A percentile compares a stretch with the other conserved stretches of the same genome.
These are phyloP conservation scores for Pleoardoris graminearum DNA, from an alignment of 2,329 filamentous ascomycete species.

Conservation along the genomic window DNA sequence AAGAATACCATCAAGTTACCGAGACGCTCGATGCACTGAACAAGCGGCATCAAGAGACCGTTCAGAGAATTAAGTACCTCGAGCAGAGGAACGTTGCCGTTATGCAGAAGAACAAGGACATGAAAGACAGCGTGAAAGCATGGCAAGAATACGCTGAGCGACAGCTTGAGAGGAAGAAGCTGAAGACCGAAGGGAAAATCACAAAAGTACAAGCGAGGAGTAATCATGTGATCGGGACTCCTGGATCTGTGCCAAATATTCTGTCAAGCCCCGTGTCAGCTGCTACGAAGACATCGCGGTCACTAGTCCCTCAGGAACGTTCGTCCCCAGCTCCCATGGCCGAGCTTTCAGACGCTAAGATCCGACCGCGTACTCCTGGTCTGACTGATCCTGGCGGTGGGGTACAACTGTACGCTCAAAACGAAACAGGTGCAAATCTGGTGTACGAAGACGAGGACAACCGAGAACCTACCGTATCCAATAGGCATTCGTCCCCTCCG, in stretches of 20 bases:
- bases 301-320: conserved; percentile 13
- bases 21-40: conserved; percentile 39
- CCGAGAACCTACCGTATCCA: background rate
- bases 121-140: conserved; percentile 45
- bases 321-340: conserved; percentile 25
- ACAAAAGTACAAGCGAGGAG: conserved; percentile 13
- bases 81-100: conserved; percentile 39
- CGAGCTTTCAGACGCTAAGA: conserved; percentile 5
- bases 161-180: conserved; percentile 28
- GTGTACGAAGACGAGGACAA: background rate
- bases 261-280: conserved; percentile 29
- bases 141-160: conserved; percentile 45
- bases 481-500: background rate
- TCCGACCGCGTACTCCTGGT: background rate
- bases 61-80: conserved; percentile 35
- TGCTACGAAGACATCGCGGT: conserved; percentile 19
- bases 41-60: conserved; percentile 33
- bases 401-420: background rate
- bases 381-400: background rate
- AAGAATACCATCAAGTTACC: conserved; percentile 33
- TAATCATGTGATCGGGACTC: conserved; percentile 9
- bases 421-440: background rate
- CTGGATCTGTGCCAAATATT: conserved; percentile 17
- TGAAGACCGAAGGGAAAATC: conserved; percentile 18
- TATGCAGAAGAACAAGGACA: conserved; percentile 43